Evolutionary conservation across 148 eudicot species (phyloP).

Genomic region (Rhododendron molle): DNA sequence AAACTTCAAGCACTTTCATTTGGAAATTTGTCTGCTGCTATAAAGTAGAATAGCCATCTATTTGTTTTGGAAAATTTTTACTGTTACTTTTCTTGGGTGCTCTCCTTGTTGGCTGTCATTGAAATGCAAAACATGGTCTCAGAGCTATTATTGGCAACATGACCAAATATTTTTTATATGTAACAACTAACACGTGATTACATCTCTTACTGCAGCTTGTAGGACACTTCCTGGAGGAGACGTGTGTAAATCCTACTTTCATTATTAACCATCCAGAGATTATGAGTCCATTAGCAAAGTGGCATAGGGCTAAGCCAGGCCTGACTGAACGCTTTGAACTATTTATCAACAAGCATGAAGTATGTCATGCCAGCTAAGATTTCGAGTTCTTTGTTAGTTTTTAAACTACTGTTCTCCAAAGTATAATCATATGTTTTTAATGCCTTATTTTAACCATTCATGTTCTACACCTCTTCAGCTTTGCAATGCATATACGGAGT

Average conservation of each 20-base stretch:
- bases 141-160: neutral
- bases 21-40: neutral
- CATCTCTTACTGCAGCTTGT: conserved; percentile 60
- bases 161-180: neutral
- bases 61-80: neutral
- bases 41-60: neutral
- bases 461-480: conserved; percentile 33
- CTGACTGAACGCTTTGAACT: conserved; percentile 88
- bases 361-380: conserved; percentile 20
- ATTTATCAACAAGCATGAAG: conserved; percentile 92
- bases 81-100: neutral
- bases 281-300: conserved; percentile 97
- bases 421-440: neutral
- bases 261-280: conserved; percentile 93
- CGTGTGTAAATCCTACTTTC: conserved; percentile 80
- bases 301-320: conserved; percentile 93
- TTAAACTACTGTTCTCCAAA: neutral
- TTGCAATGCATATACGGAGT: conserved; percentile 91
- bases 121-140: neutral
- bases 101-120: neutral
- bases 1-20: neutral
- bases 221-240: conserved; percentile 92
- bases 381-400: neutral
- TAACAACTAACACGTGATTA: neutral
- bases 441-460: neutral